Evolutionary conservation across 2,329 filamentous ascomycete genomes (phyloP).

Genomic region (Neocucurbitaria cava): DNA sequence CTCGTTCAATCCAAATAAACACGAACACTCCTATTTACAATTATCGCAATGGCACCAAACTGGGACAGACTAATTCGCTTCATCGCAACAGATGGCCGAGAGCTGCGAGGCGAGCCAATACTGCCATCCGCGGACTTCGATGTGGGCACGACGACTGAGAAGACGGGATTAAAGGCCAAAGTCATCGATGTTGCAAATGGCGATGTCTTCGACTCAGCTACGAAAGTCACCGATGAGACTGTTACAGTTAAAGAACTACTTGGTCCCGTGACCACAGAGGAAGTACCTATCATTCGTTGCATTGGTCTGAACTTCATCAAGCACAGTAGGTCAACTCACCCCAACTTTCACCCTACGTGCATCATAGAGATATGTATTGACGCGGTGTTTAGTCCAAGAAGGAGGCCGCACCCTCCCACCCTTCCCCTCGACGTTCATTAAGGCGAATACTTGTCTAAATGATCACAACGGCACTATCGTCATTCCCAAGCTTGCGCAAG

Average conservation of each 20-base stretch:
- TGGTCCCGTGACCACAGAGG: conserved; percentile 57
- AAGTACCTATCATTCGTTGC: conserved; percentile 65
- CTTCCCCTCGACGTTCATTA: conserved; percentile 60
- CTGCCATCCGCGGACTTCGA: conserved; percentile 56
- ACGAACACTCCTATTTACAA: background rate
- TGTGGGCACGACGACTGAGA: conserved; percentile 56
- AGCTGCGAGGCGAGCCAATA: conserved; percentile 62
- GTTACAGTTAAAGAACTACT: conserved; percentile 62
- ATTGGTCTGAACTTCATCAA: conserved; percentile 67
- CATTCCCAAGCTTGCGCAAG: conserved; percentile 59
- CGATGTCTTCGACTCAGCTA: conserved; percentile 59
- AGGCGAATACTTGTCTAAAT: conserved; percentile 52
- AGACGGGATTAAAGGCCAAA: conserved; percentile 59
- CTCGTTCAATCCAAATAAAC: background rate
- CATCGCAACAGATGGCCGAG: conserved; percentile 58
- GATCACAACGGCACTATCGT: conserved; percentile 52
- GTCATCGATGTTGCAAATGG: conserved; percentile 56
- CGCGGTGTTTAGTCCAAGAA: conserved; percentile 56
- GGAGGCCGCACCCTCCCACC: conserved; percentile 59
- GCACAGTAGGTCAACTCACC: conserved; percentile 52
- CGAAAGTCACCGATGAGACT: conserved; percentile 61
- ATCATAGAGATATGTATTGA: background rate
- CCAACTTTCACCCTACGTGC: background rate
- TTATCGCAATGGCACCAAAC: conserved; percentile 27
- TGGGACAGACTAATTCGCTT: conserved; percentile 66